Base-by-base conservation (phyloP, 352 stramenopile species). In the Globisporangium splendens region DNA sequence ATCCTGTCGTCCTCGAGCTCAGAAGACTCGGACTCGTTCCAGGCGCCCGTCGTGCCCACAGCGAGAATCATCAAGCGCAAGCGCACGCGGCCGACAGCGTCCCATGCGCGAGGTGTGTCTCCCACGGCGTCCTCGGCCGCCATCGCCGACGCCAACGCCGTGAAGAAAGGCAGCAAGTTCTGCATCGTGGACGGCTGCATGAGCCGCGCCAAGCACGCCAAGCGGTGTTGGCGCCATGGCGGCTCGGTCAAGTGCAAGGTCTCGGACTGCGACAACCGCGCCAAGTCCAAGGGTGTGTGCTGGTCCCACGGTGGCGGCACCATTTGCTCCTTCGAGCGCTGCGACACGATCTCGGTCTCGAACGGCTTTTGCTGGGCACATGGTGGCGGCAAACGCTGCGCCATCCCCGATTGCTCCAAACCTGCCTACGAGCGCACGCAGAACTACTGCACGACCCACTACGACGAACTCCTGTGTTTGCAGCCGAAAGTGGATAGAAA, bases 301-400 rank as follows among this genome's bases (percentile, higher is more conserved):
- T 83, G 74, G 74, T 79, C 68, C n/a, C 74, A 83, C 50, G 74
- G 74, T 17, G 74, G 74, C 24, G 74, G 74, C 44, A 83, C 68
- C 0, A 48, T 73, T 7, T 85, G 75, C 56, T 72, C 69, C 0
- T 70, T 70, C 61, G 55, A 50, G 12, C 60, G 59, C 11, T 85
- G 75, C 47, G 60, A 63, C 3, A 82, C 68, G 8, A 82, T 78
- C 54, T 72, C 70, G 0, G 72, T 83, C 21, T 83, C 74, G 5
- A 83, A 86, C 38, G 75, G 75, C 7, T 68, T 81, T 11, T 86
- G 75, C 59, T 83, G 70, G 72, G 73, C 49, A 2, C 62, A 69
- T 35, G 62, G 62, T 13, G 62, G 62, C 20, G 61, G 61, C 50
- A 54, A 65, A 52, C 61, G 61, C 3, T 68, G 62, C 18, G 17